Evolutionary conservation across 345 rosid genomes (phyloP).

Genomic region (Eutrema heterophyllum): DNA sequence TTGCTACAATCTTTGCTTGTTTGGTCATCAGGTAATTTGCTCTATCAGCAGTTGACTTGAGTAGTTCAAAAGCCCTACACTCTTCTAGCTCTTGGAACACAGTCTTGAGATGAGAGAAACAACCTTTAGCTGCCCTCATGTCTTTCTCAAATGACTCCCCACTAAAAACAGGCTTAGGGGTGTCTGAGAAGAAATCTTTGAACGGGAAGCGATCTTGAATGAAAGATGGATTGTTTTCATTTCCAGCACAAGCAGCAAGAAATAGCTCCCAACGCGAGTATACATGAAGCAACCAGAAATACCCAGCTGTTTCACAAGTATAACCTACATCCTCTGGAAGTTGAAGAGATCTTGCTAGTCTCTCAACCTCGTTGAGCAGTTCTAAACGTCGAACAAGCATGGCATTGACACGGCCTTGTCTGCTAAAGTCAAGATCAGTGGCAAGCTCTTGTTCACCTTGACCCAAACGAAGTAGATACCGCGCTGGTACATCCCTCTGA

Average conservation of each 20-base stretch:
- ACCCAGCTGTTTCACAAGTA: constrained; percentile 99
- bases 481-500: constrained; percentile 99
- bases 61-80: constrained; percentile 98
- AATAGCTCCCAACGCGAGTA: constrained; percentile 97
- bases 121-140: constrained; percentile 93
- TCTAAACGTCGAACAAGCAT: constrained; percentile 98
- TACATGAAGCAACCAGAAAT: constrained; percentile 97
- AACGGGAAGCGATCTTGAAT: constrained; percentile 87
- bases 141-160: constrained; percentile 90
- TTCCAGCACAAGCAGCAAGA: constrained; percentile 80
- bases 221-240: constrained; percentile 66
- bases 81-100: constrained; percentile 98
- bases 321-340: constrained; percentile 98
- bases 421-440: constrained; percentile 93
- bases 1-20: constrained; percentile 98
- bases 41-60: constrained; percentile 98
- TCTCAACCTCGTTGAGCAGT: constrained; percentile 87
- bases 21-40: constrained; percentile 98
- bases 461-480: constrained; percentile 98
- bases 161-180: constrained; percentile 69
- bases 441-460: constrained; percentile 99
- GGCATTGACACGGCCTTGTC: constrained; percentile 98
- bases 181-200: constrained; percentile 82
- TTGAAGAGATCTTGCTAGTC: constrained; percentile 91
- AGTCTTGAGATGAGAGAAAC: constrained; percentile 87